phyloP scores from a whole-genome alignment of 75 land plant genomes.

The Selaginella tamariscina region DNA sequence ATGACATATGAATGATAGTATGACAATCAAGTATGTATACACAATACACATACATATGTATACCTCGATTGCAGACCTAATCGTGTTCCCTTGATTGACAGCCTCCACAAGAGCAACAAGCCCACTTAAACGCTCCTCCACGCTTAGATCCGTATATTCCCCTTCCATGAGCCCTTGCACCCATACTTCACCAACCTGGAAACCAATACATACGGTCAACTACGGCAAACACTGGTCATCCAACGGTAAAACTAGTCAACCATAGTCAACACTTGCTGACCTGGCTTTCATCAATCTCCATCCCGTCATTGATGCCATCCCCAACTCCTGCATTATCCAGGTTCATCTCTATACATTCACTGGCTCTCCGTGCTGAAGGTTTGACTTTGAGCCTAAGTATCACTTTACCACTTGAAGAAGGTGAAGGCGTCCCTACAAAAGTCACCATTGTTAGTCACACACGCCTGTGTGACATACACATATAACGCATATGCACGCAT shows the following conservation, averaged over 20 bases:
- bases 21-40: too few species aligned
- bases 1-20: too few species aligned
- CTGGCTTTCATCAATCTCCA: slow-evolving; percentile 90
- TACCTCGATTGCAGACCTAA: slow-evolving; percentile 86
- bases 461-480: too few species aligned
- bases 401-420: background rate
- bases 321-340: background rate
- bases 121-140: slow-evolving; percentile 90
- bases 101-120: slow-evolving; percentile 72
- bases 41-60: background rate
- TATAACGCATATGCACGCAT: too few species aligned
- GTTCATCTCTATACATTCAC: background rate
- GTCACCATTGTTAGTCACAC: too few species aligned
- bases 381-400: background rate
- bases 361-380: background rate
- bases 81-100: slow-evolving; percentile 84
- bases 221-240: too few species aligned
- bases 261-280: too few species aligned
- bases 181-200: slow-evolving; percentile 71
- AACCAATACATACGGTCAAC: too few species aligned
- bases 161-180: slow-evolving; percentile 92
- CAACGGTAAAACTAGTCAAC: too few species aligned
- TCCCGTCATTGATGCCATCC: slow-evolving; percentile 25
- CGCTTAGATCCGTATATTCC: slow-evolving; percentile 79
- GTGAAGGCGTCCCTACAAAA: too few species aligned